Base-by-base conservation (phyloP, 371 early-diverging fungal genomes). In the Mortierella sp. region DNA sequence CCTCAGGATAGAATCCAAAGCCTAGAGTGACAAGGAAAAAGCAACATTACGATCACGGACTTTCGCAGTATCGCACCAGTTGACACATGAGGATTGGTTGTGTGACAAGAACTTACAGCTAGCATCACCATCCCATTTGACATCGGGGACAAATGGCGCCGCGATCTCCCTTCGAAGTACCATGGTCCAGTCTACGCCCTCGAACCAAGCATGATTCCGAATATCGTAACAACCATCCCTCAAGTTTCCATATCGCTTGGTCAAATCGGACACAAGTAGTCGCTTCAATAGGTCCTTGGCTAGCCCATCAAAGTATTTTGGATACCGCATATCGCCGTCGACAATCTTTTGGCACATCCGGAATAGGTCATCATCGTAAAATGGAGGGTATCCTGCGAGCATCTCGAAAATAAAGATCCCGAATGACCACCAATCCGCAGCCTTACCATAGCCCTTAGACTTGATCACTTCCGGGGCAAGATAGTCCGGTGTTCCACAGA, bases 401-500 rank as follows among this genome's bases (percentile, higher is more conserved):
- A 88, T 90, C 82, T 96, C 96, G 71, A 91, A 96, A 29, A 96
- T 89, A 47, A 97, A 86, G 43, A 97, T 86, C n/a, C 97, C 97
- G 54, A 96, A 85, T 7, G 95, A 90, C 90, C 94, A 96, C 88
- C 92, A 96, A 79, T 96, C 98, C 1, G 95, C 97, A 0, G 94
- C 92, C 65, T 88, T 86, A 3, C 94, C 93, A 79, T 98, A 97
- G 6, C 93, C 96, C 67, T 92, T 88, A 29, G 93, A 90, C 74
- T 89, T 88, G 77, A 98, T 94, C 61, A 96, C 94, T 77, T 97
- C 96, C 8, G 97, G 97, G 0, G 97, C 94, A 46, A 97, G 88
- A 74, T 97, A 97, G 61, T 96, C 96, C 6, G 96, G 97, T 10
- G 97, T 97, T 22, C 95, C 96, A 78, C 95, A 95, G 54, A 95